Evolutionary conservation across 2,329 filamentous ascomycete species (phyloP).

Genomic region (Ophiocordyceps camponoti-leonardi): DNA sequence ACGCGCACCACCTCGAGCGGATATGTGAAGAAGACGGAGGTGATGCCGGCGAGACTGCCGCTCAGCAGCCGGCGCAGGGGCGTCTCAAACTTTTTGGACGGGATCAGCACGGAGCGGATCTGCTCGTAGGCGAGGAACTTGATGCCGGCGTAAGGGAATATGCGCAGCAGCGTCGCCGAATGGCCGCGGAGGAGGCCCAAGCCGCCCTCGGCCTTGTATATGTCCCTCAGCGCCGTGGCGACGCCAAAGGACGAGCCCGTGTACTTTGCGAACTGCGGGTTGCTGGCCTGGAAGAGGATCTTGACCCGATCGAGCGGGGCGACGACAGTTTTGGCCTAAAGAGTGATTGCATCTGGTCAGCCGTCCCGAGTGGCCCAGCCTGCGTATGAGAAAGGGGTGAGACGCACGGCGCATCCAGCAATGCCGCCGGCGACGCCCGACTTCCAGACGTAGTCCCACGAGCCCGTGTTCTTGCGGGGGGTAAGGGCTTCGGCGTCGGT

Average conservation of each 20-base stretch:
- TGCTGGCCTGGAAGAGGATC: slow-evolving; percentile 93
- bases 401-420: slow-evolving; percentile 75
- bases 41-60: slow-evolving; percentile 64
- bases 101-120: slow-evolving; percentile 66
- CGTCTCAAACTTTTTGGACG: slow-evolving; percentile 57
- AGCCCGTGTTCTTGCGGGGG: slow-evolving; percentile 37
- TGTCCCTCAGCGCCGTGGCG: slow-evolving; percentile 65
- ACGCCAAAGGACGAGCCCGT: slow-evolving; percentile 77
- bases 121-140: slow-evolving; percentile 98
- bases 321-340: slow-evolving; percentile 82
- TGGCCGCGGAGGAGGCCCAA: slow-evolving; percentile 80
- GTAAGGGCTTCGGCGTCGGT: slow-evolving; percentile 30
- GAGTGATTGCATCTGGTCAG: neutral
- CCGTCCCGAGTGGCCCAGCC: neutral
- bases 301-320: slow-evolving; percentile 95
- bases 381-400: neutral
- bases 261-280: slow-evolving; percentile 87
- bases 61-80: slow-evolving; percentile 56
- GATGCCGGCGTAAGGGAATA: slow-evolving; percentile 94
- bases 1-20: slow-evolving; percentile 87
- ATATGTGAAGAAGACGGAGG: slow-evolving; percentile 91
- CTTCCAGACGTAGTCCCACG: slow-evolving; percentile 66
- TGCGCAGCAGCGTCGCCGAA: slow-evolving; percentile 80
- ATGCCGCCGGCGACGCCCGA: slow-evolving; percentile 77
- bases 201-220: slow-evolving; percentile 57